Evolutionary conservation across 768 basidiomycete genomes (phyloP), one percentile per base, ranked within the genome.

Genomic region (Collybia sp.): DNA sequence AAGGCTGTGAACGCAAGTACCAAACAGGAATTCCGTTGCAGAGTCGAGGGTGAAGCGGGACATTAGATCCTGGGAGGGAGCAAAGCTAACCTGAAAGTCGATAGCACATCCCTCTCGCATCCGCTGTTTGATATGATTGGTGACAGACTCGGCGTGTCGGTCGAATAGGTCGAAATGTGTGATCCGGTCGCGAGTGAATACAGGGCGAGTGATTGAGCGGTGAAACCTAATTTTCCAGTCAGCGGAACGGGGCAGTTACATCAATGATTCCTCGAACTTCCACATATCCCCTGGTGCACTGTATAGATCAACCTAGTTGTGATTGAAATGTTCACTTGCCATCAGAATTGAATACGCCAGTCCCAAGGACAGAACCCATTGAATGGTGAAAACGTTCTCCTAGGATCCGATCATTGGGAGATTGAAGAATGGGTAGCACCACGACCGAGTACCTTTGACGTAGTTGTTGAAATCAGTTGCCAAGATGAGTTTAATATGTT

Each of bases 271-370:
- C n/a, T 13, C 53, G 30, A 52, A 70, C 65, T 73, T 77, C 77
- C 76, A 79, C 66, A 75, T 70, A 6, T 74, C 72, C 30, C 65
- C 70, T 71, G 13, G 19, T 40, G 15, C 3, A 40, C 18, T 3
- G 5, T 42, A 17, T 41, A 43, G 12, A 18, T 2, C 3, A 30
- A 5, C 20, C 30, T 2, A 34, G 18, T 11, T 19, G 19, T 8
- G 31, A 1, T 17, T 16, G 19, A 6, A 12, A 6, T 10, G 12
- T 5, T 35, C 25, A 44, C 67, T 47, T 52, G 74, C 82, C 82
- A 44, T 85, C 82, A 12, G 80, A 77, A 51, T 85, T 85, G 58
- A 86, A 86, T 3, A 85, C 79, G 0, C 85, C 85, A 10, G 71
- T 71, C 0, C 85, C 85, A 12, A 85, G 61, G 10, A 84, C 68